Conservation (phyloP, 805 yeast genomes). For the Alloascoidea hylecoeti region DNA sequence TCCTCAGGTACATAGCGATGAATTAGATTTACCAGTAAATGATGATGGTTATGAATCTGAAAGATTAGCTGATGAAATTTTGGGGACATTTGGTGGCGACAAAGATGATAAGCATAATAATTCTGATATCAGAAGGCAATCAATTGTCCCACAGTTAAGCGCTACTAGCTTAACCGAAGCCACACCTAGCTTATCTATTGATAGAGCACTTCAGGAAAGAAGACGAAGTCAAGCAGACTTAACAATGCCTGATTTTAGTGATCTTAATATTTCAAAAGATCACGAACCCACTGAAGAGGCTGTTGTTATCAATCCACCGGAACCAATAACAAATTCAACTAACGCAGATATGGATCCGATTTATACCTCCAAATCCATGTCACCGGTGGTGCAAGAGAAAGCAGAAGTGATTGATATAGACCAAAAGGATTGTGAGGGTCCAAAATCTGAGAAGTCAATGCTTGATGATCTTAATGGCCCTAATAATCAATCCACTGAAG, state of each 20-base stretch:
- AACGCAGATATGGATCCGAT: too few relatives aligned
- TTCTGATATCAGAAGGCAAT: not conserved
- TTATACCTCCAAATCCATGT: too few relatives aligned
- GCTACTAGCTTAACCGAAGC: not conserved
- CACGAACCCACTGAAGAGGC: too few relatives aligned
- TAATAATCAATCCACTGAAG: not conserved
- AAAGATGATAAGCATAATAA: not conserved
- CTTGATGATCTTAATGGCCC: not conserved
- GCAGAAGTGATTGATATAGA: too few relatives aligned
- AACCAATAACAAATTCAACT: not conserved
- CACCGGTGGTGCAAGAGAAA: not conserved
- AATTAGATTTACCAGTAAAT: not conserved
- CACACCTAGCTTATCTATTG: not conserved
- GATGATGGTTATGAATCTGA: not conserved
- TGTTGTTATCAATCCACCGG: not conserved
- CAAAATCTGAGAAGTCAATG: constrained; percentile 1
- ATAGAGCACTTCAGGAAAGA: not conserved
- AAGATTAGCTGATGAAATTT: not conserved
- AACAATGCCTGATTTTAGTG: not conserved
- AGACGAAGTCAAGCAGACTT: not conserved
- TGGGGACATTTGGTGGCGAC: not conserved
- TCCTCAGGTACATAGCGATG: not conserved
- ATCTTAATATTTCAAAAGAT: not conserved
- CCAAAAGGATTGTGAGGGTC: too few relatives aligned
- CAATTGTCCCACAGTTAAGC: not conserved